phyloP scores from a whole-genome alignment of 805 yeast genomes.

The Kregervanrija pseudodelftensis region DNA sequence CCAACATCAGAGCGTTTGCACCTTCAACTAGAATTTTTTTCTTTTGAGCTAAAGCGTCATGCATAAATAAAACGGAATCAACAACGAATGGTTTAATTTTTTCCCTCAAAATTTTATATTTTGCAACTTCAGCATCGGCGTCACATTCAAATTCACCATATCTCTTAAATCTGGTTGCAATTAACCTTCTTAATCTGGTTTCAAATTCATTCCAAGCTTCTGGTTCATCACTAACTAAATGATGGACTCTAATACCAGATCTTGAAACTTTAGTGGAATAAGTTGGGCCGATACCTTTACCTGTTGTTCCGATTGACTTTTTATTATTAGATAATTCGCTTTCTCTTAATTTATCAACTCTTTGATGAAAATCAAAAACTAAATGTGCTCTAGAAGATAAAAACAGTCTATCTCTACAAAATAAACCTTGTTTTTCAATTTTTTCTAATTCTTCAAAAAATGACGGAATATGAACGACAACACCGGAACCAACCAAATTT shows the following conservation, averaged over 20 bases:
- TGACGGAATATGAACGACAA: constrained; percentile 91
- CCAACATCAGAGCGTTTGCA: constrained; percentile 97
- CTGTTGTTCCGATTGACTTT: constrained; percentile 93
- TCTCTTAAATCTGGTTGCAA: constrained; percentile 77
- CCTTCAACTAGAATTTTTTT: constrained; percentile 94
- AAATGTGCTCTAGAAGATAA: constrained; percentile 91
- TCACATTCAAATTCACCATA: constrained; percentile 92
- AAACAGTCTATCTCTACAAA: constrained; percentile 70
- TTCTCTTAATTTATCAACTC: constrained; percentile 92
- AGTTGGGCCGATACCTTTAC: constrained; percentile 98
- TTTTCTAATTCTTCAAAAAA: constrained; percentile 80
- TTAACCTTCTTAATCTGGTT: constrained; percentile 64
- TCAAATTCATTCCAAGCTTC: constrained; percentile 92
- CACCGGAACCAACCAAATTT: constrained; percentile 92
- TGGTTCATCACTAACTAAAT: constrained; percentile 81
- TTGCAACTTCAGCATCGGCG: constrained; percentile 67
- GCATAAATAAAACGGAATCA: constrained; percentile 82
- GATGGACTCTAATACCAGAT: constrained; percentile 95
- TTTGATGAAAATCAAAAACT: constrained; percentile 97
- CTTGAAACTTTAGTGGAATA: constrained; percentile 95
- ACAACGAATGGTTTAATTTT: constrained; percentile 83
- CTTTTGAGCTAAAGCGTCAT: constrained; percentile 63
- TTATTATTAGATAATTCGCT: constrained; percentile 75
- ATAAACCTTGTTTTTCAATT: constrained; percentile 75
- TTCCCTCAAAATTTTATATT: constrained; percentile 69